Evolutionary conservation across 2,329 filamentous ascomycete species (phyloP).

Genomic region (Albophoma yamanashiensis): DNA sequence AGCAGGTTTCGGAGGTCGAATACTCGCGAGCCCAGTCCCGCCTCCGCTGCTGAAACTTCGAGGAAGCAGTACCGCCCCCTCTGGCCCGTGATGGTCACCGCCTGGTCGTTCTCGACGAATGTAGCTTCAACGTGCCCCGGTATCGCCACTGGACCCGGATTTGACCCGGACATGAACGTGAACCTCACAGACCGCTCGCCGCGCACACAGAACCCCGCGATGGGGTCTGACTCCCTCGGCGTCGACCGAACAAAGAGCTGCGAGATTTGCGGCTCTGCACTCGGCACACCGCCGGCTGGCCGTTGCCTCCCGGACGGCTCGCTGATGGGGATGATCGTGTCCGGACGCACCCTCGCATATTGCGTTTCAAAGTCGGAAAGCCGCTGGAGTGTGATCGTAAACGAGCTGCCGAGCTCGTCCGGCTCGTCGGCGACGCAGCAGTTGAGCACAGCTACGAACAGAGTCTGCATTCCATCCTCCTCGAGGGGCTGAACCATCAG

Average conservation of each 20-base stretch:
- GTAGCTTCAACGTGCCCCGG: background rate
- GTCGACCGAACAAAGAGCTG: background rate
- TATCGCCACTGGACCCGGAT: background rate
- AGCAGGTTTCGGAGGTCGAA: background rate
- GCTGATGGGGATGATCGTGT: background rate
- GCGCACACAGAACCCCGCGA: background rate
- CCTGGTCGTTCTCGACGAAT: background rate
- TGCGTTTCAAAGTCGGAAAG: conserved; percentile 6
- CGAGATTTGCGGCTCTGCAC: background rate
- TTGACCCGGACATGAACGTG: background rate
- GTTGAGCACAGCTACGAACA: background rate
- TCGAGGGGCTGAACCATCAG: background rate
- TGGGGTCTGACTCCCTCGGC: background rate
- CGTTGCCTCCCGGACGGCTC: background rate
- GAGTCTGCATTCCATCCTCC: background rate
- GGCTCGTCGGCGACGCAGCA: conserved; percentile 2
- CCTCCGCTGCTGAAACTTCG: background rate
- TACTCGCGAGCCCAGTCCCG: background rate
- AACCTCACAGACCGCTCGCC: background rate
- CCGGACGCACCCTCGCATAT: conserved; percentile 3
- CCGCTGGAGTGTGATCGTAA: conserved; percentile 2
- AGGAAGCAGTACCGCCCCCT: background rate
- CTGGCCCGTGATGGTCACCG: background rate
- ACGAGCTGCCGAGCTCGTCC: background rate
- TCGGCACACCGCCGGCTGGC: background rate